Evolutionary conservation across 2,329 filamentous ascomycete genomes (phyloP), one percentile per base, ranked within the genome.

Genomic region (Penicillium sp.): DNA sequence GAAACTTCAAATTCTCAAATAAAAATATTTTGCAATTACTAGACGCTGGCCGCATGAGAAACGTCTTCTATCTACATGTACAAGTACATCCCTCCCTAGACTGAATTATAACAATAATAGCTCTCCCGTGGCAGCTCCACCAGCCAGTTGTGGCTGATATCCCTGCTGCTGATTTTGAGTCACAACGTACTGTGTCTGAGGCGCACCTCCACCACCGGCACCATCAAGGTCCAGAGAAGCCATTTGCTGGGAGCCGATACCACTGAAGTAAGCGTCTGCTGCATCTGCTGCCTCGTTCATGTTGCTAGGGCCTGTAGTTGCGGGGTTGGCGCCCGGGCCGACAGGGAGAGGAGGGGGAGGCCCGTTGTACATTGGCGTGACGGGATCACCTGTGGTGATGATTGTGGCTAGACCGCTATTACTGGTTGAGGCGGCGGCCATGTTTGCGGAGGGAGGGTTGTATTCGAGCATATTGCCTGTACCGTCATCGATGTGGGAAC

Each of bases 231-330:
- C 82, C 84, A 93, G 85, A 17, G 84, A 82, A 5, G 85, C 86
- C 87, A 92, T 89, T 71, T 90, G 87, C 72, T 88, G 85, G 58
- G 79, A 84, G 1, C 88, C 87, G n/a, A 92, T 81, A 45, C 86
- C 89, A 17, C 89, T 87, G 75, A 97, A 97, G 76, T 96, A 97
- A 17, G 88, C 86, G 70, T 97, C 93, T 10, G 93, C 93, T 54
- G 94, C 92, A 68, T 83, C 89, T 37, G 95, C 86, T 1, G 91
- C 91, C 27, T 86, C 85, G 4, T 85, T 82, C 57, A 92, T 80
- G 68, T 87, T 83, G 7, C 78, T 76, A 58, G 70, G 65, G 27
- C 70, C 71, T 7, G 89, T 85, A 69, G 96, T 92, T 8, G 91
- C 91, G 68, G 83, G 88, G 38, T 94, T 86, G 1, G 90, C 90